These are phyloP conservation scores for Pleurotus eryngii DNA, from an alignment of 768 basidiomycete species.

Conservation along the genomic window DNA sequence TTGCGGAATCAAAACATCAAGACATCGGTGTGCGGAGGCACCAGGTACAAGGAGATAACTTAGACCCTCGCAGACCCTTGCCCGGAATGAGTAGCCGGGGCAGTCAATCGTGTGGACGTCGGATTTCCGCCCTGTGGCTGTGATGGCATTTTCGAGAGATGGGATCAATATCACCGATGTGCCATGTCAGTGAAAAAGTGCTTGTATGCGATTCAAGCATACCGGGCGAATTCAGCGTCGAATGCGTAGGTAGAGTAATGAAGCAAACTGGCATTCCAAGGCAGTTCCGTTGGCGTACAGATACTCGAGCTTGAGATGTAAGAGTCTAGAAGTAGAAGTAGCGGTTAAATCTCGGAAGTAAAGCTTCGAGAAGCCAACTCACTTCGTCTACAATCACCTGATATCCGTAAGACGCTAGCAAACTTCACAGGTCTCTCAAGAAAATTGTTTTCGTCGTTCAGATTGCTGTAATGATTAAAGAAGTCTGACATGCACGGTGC, in stretches of 20 bases:
- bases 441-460: background rate
- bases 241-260: background rate
- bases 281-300: background rate
- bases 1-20: background rate
- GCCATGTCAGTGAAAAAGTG: background rate
- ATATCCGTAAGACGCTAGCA: background rate
- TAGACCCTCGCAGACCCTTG: background rate
- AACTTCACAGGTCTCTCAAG: background rate
- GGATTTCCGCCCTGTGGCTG: slow-evolving; percentile 1
- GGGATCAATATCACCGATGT: background rate
- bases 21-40: background rate
- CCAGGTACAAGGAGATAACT: slow-evolving; percentile 1
- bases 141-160: background rate
- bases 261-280: background rate
- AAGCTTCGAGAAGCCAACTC: background rate
- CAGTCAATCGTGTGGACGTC: background rate
- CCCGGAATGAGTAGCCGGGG: background rate
- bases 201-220: background rate
- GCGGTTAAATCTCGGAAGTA: background rate
- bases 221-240: background rate
- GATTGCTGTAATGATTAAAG: background rate
- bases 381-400: background rate
- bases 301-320: background rate
- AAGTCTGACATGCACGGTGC: background rate
- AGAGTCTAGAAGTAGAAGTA: background rate